Conservation (phyloP, 495 filamentous ascomycete species). For the Viridothelium virens region DNA sequence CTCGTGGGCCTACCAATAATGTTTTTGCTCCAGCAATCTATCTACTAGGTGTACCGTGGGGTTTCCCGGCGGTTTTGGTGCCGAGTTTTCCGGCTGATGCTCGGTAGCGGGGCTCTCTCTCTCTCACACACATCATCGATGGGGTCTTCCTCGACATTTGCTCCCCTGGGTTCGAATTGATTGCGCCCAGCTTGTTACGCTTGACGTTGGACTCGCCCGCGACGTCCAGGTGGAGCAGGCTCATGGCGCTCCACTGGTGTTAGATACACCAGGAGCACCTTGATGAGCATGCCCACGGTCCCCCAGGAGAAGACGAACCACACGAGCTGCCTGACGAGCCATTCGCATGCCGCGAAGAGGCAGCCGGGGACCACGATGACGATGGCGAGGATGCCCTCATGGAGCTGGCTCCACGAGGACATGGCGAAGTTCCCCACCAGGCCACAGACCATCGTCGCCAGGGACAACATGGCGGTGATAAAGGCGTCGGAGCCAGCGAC, state of each 20-base stretch:
- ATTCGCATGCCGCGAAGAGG: not conserved
- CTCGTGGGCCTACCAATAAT: not conserved
- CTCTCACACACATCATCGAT: not conserved
- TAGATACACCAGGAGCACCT: not conserved
- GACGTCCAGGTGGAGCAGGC: not conserved
- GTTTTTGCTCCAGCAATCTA: not conserved
- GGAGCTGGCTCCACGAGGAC: not conserved
- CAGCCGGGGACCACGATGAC: not conserved
- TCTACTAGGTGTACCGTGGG: too few relatives aligned
- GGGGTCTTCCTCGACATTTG: not conserved
- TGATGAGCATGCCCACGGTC: not conserved
- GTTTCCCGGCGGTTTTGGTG: not conserved
- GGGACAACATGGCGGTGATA: not conserved
- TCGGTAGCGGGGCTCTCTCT: not conserved
- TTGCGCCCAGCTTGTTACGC: too few relatives aligned
- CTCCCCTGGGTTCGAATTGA: not conserved
- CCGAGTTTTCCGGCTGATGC: not conserved
- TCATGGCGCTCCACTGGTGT: not conserved
- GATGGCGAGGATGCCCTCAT: not conserved
- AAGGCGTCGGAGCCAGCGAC: conserved; percentile 1
- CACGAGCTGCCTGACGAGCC: not conserved
- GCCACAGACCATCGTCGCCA: not conserved
- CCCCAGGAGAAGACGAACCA: conserved; percentile 1
- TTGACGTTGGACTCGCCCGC: too few relatives aligned
- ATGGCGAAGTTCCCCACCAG: not conserved